These are phyloP conservation scores for Corynascus novoguineensis DNA, from an alignment of 495 filamentous ascomycete species.

Conservation along the genomic window DNA sequence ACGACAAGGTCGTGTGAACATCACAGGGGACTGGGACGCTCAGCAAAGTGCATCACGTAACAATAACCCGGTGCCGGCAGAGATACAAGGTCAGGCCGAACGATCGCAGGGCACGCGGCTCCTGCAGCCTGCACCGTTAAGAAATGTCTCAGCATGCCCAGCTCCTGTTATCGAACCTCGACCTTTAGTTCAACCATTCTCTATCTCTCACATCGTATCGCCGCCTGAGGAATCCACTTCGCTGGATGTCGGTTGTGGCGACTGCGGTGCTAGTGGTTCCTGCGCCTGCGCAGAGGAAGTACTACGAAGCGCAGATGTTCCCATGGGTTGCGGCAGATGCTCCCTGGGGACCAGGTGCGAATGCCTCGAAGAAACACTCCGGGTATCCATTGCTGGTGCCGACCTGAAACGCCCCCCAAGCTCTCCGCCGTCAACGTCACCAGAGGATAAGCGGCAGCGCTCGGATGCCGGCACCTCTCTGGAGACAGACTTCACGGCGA, in stretches of 20 bases:
- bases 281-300: slow-evolving; percentile 52
- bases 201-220: slow-evolving; percentile 46
- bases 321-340: slow-evolving; percentile 61
- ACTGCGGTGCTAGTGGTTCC: slow-evolving; percentile 41
- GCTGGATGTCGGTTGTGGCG: slow-evolving; percentile 43
- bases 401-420: slow-evolving; percentile 41
- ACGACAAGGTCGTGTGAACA: slow-evolving; percentile 26
- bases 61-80: slow-evolving; percentile 9
- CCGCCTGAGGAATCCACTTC: slow-evolving; percentile 35
- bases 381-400: slow-evolving; percentile 7
- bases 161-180: slow-evolving; percentile 25
- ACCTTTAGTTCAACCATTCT: slow-evolving; percentile 33
- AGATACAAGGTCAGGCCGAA: slow-evolving; percentile 13
- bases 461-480: slow-evolving; percentile 31
- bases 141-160: background rate
- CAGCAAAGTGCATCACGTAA: slow-evolving; percentile 16
- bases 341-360: slow-evolving; percentile 54
- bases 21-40: slow-evolving; percentile 18
- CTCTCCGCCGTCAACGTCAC: slow-evolving; percentile 42
- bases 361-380: slow-evolving; percentile 64
- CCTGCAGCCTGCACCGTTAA: slow-evolving; percentile 19
- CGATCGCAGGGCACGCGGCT: slow-evolving; percentile 21
- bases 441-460: slow-evolving; percentile 50
- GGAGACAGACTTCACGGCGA: slow-evolving; percentile 69
- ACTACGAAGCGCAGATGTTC: slow-evolving; percentile 31